A percentile compares a stretch with the other conserved stretches of the same genome.
phyloP scores from a whole-genome alignment of 2,329 filamentous ascomycete genomes.

The Zasmidium citrigriseum region DNA sequence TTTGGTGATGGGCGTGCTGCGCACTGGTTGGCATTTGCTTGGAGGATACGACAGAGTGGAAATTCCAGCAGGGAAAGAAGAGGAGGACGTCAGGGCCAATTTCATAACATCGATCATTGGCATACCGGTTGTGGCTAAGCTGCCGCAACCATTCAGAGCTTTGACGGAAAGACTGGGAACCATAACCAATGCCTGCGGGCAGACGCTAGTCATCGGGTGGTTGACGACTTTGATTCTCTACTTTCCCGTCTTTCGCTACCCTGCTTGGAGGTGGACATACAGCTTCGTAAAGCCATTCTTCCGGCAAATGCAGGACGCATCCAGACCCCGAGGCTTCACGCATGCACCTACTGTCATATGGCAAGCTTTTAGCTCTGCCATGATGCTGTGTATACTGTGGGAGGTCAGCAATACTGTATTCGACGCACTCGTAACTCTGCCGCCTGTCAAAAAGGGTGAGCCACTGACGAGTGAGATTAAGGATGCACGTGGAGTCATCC shows the following conservation, averaged over 20 bases:
- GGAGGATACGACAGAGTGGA: constrained; percentile 71
- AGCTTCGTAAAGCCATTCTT: constrained; percentile 72
- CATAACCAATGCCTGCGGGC: constrained; percentile 19
- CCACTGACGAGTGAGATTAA: constrained; percentile 83
- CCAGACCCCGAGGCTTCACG: constrained; percentile 58
- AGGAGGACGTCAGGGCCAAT: constrained; percentile 29
- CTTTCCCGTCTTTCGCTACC: constrained; percentile 60
- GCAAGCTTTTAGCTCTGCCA: constrained; percentile 56
- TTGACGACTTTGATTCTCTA: constrained; percentile 54
- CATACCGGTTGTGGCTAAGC: constrained; percentile 5
- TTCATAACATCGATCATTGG: background rate
- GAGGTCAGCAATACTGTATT: constrained; percentile 75
- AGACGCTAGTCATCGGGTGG: constrained; percentile 18
- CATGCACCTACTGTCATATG: constrained; percentile 21
- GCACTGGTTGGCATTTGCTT: constrained; percentile 59
- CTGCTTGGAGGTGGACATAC: constrained; percentile 70
- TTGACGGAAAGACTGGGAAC: constrained; percentile 5
- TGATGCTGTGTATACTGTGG: constrained; percentile 73
- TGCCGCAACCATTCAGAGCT: constrained; percentile 13
- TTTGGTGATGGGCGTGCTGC: constrained; percentile 62
- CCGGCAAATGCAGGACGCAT: constrained; percentile 67
- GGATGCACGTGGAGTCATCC: constrained; percentile 29
- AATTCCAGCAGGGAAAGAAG: constrained; percentile 38
- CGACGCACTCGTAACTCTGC: constrained; percentile 74
- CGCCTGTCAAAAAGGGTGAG: constrained; percentile 80